These are phyloP conservation scores for Pichia heedii DNA, from an alignment of 805 yeast genomes.

Conservation along the genomic window DNA sequence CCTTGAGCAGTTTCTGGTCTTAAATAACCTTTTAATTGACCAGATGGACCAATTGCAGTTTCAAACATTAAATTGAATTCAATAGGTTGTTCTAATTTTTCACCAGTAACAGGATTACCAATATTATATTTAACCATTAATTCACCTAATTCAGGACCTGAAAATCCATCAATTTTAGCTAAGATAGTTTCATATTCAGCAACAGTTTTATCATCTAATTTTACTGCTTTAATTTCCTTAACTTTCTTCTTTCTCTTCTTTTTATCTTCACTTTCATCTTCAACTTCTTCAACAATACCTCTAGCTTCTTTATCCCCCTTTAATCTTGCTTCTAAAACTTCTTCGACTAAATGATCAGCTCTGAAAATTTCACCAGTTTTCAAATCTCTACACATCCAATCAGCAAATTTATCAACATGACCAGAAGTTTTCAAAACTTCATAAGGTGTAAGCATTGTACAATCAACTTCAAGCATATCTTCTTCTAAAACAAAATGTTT, in stretches of 20 bases:
- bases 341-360: slow-evolving; percentile 97
- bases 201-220: slow-evolving; percentile 73
- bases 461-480: slow-evolving; percentile 97
- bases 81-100: slow-evolving; percentile 76
- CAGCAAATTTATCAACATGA: slow-evolving; percentile 97
- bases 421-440: slow-evolving; percentile 98
- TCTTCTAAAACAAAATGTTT: slow-evolving; percentile 96
- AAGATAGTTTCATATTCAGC: slow-evolving; percentile 77
- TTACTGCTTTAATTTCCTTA: slow-evolving; percentile 82
- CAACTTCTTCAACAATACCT: slow-evolving; percentile 62
- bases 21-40: slow-evolving; percentile 87
- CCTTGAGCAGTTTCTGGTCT: slow-evolving; percentile 99
- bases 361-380: slow-evolving; percentile 97
- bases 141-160: slow-evolving; percentile 88
- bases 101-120: slow-evolving; percentile 86
- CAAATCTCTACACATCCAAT: slow-evolving; percentile 96
- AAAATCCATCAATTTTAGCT: slow-evolving; percentile 92
- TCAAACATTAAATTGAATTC: slow-evolving; percentile 99
- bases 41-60: slow-evolving; percentile 98
- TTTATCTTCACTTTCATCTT: slow-evolving; percentile 64
- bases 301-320: slow-evolving; percentile 97
- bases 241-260: slow-evolving; percentile 94
- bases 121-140: slow-evolving; percentile 75
- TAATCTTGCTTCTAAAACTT: slow-evolving; percentile 89
- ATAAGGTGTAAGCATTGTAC: slow-evolving; percentile 95